Base-by-base conservation (phyloP, 1,139 yeast genomes). In the Nakaseomyces uthaithaninus region DNA sequence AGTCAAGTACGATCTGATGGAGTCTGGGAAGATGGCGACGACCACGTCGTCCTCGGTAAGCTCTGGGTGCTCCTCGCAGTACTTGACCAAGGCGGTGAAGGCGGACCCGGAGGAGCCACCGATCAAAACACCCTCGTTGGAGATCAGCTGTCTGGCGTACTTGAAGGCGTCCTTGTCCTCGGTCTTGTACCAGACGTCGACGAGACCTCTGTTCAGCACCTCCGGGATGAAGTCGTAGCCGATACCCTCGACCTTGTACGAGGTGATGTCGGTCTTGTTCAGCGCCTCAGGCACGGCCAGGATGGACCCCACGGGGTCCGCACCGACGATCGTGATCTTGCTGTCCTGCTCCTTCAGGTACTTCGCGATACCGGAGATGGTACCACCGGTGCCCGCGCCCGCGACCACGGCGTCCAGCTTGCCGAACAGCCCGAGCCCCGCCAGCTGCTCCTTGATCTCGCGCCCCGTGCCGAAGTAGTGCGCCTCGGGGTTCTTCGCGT, bases 351-450 rank as follows among this genome's bases (percentile, higher is more conserved):
- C 85, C 66, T 83, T 83, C 60, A 85, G 71, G 55, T 80, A 85
- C 53, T 71, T 72, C 40, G 93, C 75, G 54, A 82, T 80, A 67
- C 94, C 94, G 3, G 95, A 71, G 36, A 89, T 85, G 3, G 98
- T 91, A 24, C 89, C 89, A 24, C 89, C 94, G 45, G 94, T 84
- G 65, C 94, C 94, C 7, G 94, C 94, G 62, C 95, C 94, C 35
- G 94, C 94, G 44, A 85, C 83, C 39, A 85, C 69, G 51, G 80
- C 86, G 45, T 78, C 77, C 43, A 85, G 70, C 50, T 79, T 73
- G 37, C 91, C 87, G 31, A 74, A 68, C 31, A 87, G 74, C 16
- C 49, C 43, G 24, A 59, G 40, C 10, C 52, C 45, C 17, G 47
- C 43, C 35, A 60, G 46, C 65, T 85, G 94, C 48, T 79, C 78